A percentile compares a stretch with the other conserved stretches of the same genome.
These are phyloP conservation scores for Globisporangium irregulare DNA, from an alignment of 352 stramenopile genomes.

Conservation along the genomic window DNA sequence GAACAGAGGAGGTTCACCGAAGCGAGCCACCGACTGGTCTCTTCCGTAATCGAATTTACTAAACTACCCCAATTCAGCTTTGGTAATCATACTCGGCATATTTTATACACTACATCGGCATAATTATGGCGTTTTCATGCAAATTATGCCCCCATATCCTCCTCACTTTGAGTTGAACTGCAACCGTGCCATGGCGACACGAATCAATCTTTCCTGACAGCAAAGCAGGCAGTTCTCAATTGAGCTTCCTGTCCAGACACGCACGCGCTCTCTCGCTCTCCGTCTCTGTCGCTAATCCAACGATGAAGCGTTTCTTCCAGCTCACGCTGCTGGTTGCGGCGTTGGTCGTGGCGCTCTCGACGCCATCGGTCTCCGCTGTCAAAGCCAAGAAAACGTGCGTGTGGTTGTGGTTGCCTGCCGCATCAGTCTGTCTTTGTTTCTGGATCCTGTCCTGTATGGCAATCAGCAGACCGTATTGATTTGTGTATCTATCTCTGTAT, in stretches of 20 bases:
- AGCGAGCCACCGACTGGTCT: background rate
- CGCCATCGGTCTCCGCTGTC: conserved; percentile 14
- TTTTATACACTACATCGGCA: background rate
- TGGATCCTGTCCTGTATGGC: background rate
- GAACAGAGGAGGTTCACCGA: background rate
- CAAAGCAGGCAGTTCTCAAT: conserved; percentile 5
- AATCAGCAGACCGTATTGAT: background rate
- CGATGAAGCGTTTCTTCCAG: conserved; percentile 20
- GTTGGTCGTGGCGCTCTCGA: conserved; percentile 26
- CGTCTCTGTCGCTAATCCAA: too few relatives aligned
- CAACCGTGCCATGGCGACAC: conserved; percentile 6
- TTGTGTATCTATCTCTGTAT: background rate
- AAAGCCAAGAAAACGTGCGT: conserved; percentile 51
- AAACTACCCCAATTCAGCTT: background rate
- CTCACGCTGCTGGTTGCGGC: conserved; percentile 27
- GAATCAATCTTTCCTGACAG: conserved; percentile 10
- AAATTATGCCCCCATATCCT: background rate
- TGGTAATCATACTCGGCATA: background rate
- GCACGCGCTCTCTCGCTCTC: background rate
- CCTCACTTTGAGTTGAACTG: conserved; percentile 1
- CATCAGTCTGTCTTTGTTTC: background rate
- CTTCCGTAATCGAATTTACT: background rate
- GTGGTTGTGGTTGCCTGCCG: background rate
- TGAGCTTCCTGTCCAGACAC: background rate
- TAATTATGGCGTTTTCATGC: background rate